phyloP scores from a whole-genome alignment of 2,329 filamentous ascomycete species.

The Hypoxylon sp. region DNA sequence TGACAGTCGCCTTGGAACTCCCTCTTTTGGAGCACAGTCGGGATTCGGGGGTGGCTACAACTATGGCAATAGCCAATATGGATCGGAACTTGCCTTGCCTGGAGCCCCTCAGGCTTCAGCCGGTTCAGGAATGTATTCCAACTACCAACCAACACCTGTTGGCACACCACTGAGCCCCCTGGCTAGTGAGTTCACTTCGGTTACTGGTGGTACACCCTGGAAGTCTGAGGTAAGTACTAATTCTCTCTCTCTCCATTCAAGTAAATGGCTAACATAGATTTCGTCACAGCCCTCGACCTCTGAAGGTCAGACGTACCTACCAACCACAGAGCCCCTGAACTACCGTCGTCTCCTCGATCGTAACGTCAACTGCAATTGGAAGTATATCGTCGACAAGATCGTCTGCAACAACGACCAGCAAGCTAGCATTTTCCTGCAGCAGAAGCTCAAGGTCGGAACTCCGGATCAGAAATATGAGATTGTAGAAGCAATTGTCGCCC shows the following conservation, averaged over 20 bases:
- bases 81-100: slow-evolving; percentile 55
- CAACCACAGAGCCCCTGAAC: slow-evolving; percentile 92
- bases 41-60: slow-evolving; percentile 56
- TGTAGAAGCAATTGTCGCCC: slow-evolving; percentile 93
- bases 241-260: slow-evolving; percentile 12
- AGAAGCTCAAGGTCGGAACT: slow-evolving; percentile 98
- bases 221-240: slow-evolving; percentile 66
- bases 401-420: slow-evolving; percentile 99
- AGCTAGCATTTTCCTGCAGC: slow-evolving; percentile 97
- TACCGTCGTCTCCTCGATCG: slow-evolving; percentile 95
- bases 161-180: slow-evolving; percentile 79
- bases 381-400: slow-evolving; percentile 99
- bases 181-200: slow-evolving; percentile 80
- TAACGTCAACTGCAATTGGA: slow-evolving; percentile 98
- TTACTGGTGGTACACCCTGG: slow-evolving; percentile 63
- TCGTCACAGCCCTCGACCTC: slow-evolving; percentile 61
- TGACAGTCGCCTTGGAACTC: slow-evolving; percentile 58
- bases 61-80: slow-evolving; percentile 56
- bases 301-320: slow-evolving; percentile 83
- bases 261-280: slow-evolving; percentile 48
- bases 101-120: slow-evolving; percentile 56
- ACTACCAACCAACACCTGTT: slow-evolving; percentile 50
- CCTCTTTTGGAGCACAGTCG: slow-evolving; percentile 55
- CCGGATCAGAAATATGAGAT: slow-evolving; percentile 97
- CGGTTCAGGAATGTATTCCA: slow-evolving; percentile 52